Evolutionary conservation across 371 early-diverging fungal genomes (phyloP).

Genomic region (Mucor sp.): DNA sequence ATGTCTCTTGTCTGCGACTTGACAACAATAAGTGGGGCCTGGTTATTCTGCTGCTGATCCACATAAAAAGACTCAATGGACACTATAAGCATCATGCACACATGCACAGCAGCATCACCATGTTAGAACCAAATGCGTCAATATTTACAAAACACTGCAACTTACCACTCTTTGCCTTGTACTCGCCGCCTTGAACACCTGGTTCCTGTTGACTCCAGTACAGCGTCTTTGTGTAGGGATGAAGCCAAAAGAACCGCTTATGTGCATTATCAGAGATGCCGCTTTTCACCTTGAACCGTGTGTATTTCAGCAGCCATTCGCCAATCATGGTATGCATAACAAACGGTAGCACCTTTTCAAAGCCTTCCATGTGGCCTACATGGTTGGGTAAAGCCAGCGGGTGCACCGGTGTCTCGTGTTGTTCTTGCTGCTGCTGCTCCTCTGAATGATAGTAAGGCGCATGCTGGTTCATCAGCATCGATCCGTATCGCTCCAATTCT

Average conservation of each 20-base stretch:
- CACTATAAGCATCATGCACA: slow-evolving; percentile 5
- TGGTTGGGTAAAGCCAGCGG: background rate
- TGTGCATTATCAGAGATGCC: slow-evolving; percentile 67
- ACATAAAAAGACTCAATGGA: slow-evolving; percentile 53
- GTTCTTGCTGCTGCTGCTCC: background rate
- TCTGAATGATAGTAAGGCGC: background rate
- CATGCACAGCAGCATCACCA: background rate
- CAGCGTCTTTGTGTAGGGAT: slow-evolving; percentile 78
- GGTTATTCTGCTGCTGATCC: slow-evolving; percentile 29
- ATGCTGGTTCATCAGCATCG: background rate
- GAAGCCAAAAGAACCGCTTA: slow-evolving; percentile 78
- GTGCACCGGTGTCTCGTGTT: background rate
- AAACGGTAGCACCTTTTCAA: slow-evolving; percentile 16
- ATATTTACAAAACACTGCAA: background rate
- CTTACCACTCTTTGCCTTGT: slow-evolving; percentile 53
- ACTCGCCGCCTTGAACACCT: slow-evolving; percentile 47
- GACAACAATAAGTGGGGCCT: slow-evolving; percentile 50
- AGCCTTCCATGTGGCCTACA: background rate
- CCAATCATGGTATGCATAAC: slow-evolving; percentile 82
- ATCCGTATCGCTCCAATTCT: background rate
- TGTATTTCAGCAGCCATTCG: slow-evolving; percentile 74
- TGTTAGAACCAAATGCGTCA: background rate
- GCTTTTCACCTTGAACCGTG: slow-evolving; percentile 52
- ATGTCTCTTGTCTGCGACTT: slow-evolving; percentile 58
- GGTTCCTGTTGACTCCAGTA: slow-evolving; percentile 77